Base-by-base conservation (phyloP, 2,329 filamentous ascomycete genomes). In the Leptographium lundbergii region DNA sequence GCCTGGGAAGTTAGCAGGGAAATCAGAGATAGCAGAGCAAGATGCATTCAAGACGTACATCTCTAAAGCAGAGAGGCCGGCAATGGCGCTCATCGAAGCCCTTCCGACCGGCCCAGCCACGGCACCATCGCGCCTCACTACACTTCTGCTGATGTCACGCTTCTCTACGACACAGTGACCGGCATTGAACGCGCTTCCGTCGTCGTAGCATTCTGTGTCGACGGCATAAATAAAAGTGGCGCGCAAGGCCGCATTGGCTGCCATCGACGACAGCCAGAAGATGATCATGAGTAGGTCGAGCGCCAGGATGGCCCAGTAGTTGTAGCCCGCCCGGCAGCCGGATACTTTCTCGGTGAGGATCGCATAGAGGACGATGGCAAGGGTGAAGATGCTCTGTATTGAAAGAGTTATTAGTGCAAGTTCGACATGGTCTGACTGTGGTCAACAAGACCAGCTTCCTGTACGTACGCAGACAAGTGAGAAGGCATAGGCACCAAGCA, bases 201-300 rank as follows among this genome's bases (percentile, higher is more conserved):
- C 63, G 60, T 66, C 61, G 47, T 59, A 65, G 65, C 68, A 71
- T 32, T 32, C 52, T 50, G 64, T 61, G 17, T 56, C 52, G 56
- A 69, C 66, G 1, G 29, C 6, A 24, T 57, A 36, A 3, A 36
- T 63, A 62, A 70, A 71, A 10, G 59, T 19, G 6, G 61, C 63
- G 11, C 69, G 65, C n/a, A 67, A 63, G 1, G 66, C 65, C 22
- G 68, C 69, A 45, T 65, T 65, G 55, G 69, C 63, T 24, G 65
- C 69, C 63, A 69, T 63, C n/a, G 68, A 69, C 3, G 69, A 62
- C 6, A 71, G 65, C 69, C 68, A 71, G 34, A 71, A 64, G 61
- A 71, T 63, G 47, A 63, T 62, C 67, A 71, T 68, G 27, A 69
- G 39, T n/a, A 67, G 56, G 56, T 71, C 69, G 13, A 71, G 66